Conservation (phyloP, 2,329 filamentous ascomycete species). For the Phyllosticta ampelicida region DNA sequence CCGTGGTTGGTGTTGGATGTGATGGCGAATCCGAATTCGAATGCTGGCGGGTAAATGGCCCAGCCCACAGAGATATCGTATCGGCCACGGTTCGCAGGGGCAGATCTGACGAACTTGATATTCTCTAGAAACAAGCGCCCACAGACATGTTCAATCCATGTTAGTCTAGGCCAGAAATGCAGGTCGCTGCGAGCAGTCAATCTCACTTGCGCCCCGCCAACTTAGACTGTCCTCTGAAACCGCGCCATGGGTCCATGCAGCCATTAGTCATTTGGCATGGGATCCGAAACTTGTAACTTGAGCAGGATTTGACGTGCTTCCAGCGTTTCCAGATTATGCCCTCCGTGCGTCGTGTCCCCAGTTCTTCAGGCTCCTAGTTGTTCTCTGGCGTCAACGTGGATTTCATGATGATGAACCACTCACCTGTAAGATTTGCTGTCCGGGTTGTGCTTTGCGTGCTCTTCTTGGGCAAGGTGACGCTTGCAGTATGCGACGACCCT, state of each 20-base stretch:
- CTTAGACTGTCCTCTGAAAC: not conserved
- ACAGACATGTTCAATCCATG: not conserved
- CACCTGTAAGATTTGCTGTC: constrained; percentile 46
- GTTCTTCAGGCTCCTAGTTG: constrained; percentile 18
- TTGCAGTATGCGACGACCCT: constrained; percentile 56
- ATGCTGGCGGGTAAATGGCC: not conserved
- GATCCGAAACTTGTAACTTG: not conserved
- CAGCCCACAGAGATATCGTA: not conserved
- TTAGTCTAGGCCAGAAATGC: not conserved
- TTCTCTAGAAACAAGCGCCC: not conserved
- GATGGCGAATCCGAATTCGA: not conserved
- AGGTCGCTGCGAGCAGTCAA: not conserved
- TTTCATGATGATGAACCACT: constrained; percentile 18
- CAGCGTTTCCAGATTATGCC: constrained; percentile 8
- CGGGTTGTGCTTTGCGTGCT: constrained; percentile 46
- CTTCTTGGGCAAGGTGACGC: constrained; percentile 55
- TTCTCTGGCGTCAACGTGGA: not conserved
- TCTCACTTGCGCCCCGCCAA: not conserved
- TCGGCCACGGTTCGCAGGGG: not conserved
- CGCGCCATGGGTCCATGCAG: not conserved
- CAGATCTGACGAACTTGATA: not conserved
- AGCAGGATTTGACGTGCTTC: not conserved
- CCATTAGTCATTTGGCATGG: not conserved
- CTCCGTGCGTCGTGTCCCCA: constrained; percentile 28
- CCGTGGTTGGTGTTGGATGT: not conserved